These are phyloP conservation scores for Azolla pinnata DNA, from an alignment of 75 land plant species.

Conservation along the genomic window DNA sequence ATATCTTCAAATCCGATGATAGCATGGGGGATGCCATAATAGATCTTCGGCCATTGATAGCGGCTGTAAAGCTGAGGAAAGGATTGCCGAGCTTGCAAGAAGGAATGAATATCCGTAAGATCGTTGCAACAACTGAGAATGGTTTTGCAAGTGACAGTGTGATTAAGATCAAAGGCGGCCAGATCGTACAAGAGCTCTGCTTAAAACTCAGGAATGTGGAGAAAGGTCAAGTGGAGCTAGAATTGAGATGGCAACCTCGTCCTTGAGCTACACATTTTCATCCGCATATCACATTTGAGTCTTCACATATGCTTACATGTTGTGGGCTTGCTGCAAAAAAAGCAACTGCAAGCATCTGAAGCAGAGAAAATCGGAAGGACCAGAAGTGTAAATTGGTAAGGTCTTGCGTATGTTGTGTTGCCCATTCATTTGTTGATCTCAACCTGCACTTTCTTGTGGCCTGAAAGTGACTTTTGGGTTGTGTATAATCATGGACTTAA, in stretches of 20 bases:
- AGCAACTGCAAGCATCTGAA: too few species aligned
- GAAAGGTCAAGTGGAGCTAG: conserved; percentile 60
- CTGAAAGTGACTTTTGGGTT: too few species aligned
- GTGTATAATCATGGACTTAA: too few species aligned
- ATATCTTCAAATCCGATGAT: conserved; percentile 68
- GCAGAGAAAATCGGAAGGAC: too few species aligned
- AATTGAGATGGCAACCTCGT: conserved; percentile 51
- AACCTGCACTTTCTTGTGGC: too few species aligned
- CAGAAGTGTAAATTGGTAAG: too few species aligned
- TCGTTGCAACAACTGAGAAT: conserved; percentile 56
- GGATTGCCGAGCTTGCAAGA: conserved; percentile 19
- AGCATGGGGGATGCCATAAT: conserved; percentile 71
- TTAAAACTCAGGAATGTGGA: conserved; percentile 68
- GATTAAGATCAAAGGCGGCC: conserved; percentile 45
- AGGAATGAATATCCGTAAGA: conserved; percentile 43
- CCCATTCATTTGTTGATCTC: too few species aligned
- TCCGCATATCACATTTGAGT: too few species aligned
- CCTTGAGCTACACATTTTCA: too few species aligned
- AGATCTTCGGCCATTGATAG: conserved; percentile 47
- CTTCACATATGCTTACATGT: too few species aligned
- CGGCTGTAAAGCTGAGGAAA: conserved; percentile 36
- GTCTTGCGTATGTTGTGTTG: too few species aligned
- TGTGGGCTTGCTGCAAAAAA: too few species aligned
- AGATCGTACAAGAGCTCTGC: conserved; percentile 63
- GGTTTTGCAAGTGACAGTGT: conserved; percentile 55